Evolutionary conservation across 225 moss, liverwort and hornwort species (phyloP).

Genomic region (Pseudisothecium myosuroides): DNA sequence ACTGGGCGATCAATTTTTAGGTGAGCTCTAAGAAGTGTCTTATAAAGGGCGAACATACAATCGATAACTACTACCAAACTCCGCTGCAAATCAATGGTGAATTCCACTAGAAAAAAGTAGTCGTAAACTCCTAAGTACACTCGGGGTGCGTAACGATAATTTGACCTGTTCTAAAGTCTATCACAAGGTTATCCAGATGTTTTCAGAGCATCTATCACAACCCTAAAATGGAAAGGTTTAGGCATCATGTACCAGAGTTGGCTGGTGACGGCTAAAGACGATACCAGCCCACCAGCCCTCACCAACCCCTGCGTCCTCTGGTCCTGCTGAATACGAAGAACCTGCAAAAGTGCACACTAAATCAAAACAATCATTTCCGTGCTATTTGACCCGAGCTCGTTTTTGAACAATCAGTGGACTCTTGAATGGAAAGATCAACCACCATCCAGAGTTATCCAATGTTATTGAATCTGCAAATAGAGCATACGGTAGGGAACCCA

Average conservation of each 20-base stretch:
- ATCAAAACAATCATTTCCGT: neutral
- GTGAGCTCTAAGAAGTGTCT: neutral
- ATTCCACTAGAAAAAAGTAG: neutral
- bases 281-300: conserved; percentile 92
- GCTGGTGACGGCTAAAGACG: conserved; percentile 52
- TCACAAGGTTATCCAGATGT: neutral
- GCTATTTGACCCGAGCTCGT: neutral
- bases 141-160: neutral
- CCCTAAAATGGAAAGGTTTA: neutral
- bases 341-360: conserved; percentile 14
- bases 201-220: neutral
- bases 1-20: neutral
- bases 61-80: neutral
- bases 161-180: neutral
- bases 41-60: neutral
- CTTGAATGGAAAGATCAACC: neutral
- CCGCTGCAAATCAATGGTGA: neutral
- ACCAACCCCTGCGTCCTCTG: conserved; percentile 65
- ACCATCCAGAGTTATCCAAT: neutral
- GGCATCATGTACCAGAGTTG: conserved; percentile 47
- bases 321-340: conserved; percentile 63
- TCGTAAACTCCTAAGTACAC: neutral
- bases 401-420: neutral
- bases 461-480: neutral
- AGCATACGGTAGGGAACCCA: neutral